Conservation (phyloP, 2,329 filamentous ascomycete genomes). For the Tolypocladium nubicola region DNA sequence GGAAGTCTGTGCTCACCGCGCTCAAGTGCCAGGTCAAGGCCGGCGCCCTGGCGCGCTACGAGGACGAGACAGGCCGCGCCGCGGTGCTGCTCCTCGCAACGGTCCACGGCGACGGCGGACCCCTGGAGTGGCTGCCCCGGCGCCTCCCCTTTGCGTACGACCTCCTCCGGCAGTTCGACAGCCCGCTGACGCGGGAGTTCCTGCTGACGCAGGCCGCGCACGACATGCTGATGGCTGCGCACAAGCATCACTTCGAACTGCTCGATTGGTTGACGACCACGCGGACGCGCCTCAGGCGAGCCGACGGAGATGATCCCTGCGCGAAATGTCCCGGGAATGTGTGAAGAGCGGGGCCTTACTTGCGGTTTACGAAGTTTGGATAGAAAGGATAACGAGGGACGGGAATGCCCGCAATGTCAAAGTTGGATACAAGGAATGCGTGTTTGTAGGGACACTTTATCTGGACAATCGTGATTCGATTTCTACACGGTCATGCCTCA, state of each 20-base stretch:
- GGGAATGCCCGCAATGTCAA: background rate
- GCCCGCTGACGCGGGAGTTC: background rate
- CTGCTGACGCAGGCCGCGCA: no score
- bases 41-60: background rate
- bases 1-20: background rate
- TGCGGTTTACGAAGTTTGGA: no score
- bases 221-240: no score
- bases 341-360: no score
- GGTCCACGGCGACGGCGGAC: background rate
- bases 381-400: background rate
- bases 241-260: no score
- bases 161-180: background rate
- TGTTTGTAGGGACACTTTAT: background rate
- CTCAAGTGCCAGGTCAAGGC: background rate
- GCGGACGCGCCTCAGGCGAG: no score
- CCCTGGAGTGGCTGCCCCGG: background rate
- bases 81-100: constrained; percentile 2
- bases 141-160: background rate
- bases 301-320: no score
- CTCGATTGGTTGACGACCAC: no score
- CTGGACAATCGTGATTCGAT: background rate
- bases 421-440: background rate
- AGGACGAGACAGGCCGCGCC: background rate
- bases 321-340: no score
- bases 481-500: background rate